Conservation (phyloP, 148 eudicot genomes). For the Linanthus parryae region DNA sequence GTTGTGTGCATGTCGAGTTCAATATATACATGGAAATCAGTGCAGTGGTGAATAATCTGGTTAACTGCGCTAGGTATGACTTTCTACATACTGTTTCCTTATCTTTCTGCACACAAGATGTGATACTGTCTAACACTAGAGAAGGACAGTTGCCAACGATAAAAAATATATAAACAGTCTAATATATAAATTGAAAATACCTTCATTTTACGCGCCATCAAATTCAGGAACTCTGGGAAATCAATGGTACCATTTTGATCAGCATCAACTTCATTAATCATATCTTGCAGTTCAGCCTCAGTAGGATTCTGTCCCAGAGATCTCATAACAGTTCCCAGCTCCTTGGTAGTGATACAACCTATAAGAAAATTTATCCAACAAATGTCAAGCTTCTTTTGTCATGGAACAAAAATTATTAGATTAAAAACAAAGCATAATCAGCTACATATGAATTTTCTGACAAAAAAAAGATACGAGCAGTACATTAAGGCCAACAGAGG, state of each 20-base stretch:
- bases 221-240: constrained; percentile 8
- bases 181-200: not conserved
- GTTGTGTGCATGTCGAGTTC: too few species aligned
- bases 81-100: too few species aligned
- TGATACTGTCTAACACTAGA: too few species aligned
- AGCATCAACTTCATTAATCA: constrained; percentile 14
- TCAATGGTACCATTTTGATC: constrained; percentile 14
- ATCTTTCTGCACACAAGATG: too few species aligned
- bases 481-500: too few species aligned
- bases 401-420: not conserved
- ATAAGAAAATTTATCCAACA: not conserved
- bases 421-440: too few species aligned
- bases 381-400: not conserved
- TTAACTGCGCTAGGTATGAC: too few species aligned
- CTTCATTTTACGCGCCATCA: constrained; percentile 14
- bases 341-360: constrained; percentile 15
- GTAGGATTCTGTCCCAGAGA: constrained; percentile 13
- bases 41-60: too few species aligned
- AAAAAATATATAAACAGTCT: not conserved
- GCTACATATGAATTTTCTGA: too few species aligned
- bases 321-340: constrained; percentile 12
- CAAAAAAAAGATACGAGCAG: too few species aligned
- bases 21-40: too few species aligned
- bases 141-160: too few species aligned
- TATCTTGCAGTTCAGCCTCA: constrained; percentile 13